Percentiles rank a stretch among this genome's conserved stretches.
phyloP scores from a whole-genome alignment of 2,329 filamentous ascomycete genomes.

The Didymella pomorum region DNA sequence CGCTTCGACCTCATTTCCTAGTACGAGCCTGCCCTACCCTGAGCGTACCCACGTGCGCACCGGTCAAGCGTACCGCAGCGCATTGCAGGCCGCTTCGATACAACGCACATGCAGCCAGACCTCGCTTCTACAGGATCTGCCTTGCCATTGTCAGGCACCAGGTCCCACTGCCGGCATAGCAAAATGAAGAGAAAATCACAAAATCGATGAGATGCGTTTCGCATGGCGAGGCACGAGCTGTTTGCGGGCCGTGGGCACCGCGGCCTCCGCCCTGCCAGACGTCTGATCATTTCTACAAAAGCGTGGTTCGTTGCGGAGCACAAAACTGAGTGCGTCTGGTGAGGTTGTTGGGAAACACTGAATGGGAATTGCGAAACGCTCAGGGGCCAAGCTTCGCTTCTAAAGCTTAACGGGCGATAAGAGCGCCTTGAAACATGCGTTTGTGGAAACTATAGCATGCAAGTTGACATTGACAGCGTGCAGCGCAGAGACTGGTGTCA shows the following conservation, averaged over 20 bases:
- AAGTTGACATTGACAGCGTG: conserved; percentile 9
- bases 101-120: conserved; percentile 2
- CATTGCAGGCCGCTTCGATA: conserved; percentile 3
- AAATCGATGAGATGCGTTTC: not conserved
- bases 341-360: conserved; percentile 13
- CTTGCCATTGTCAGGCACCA: conserved; percentile 2
- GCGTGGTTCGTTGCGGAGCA: conserved; percentile 8
- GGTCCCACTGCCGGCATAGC: not conserved
- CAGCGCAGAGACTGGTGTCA: conserved; percentile 6
- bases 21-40: conserved; percentile 15
- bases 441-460: not conserved
- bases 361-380: conserved; percentile 17
- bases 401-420: conserved; percentile 12
- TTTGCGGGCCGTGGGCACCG: conserved; percentile 11
- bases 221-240: conserved; percentile 6
- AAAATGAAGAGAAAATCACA: not conserved
- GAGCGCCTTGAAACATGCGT: conserved; percentile 6
- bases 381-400: conserved; percentile 13
- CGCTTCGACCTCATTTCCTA: conserved; percentile 14
- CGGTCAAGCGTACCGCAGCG: not conserved
- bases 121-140: conserved; percentile 10
- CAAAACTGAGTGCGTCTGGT: conserved; percentile 18
- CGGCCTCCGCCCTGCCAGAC: conserved; percentile 6
- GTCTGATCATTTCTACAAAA: conserved; percentile 8
- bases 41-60: conserved; percentile 10